A percentile compares a stretch with the other conserved stretches of the same genome.
phyloP scores from a whole-genome alignment of 805 yeast species.

The Hagleromyces aurorensis region DNA sequence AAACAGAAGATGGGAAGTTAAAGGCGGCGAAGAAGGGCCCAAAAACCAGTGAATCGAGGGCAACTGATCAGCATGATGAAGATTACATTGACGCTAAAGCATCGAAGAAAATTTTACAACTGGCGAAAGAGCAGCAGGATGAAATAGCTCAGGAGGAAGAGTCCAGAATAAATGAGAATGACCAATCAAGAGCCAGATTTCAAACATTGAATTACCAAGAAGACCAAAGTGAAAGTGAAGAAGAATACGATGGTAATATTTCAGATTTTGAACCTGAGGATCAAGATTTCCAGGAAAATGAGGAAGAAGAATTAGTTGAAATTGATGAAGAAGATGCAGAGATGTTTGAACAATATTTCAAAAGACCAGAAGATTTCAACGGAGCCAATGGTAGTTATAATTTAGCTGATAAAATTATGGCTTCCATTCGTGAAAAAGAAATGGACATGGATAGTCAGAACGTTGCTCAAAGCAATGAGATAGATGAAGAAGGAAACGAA shows the following conservation, averaged over 20 bases:
- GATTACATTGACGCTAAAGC: slow-evolving; percentile 70
- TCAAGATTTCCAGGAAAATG: slow-evolving; percentile 39
- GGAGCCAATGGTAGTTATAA: slow-evolving; percentile 44
- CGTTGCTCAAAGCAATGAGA: slow-evolving; percentile 9
- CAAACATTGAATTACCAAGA: slow-evolving; percentile 36
- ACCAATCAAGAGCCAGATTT: slow-evolving; percentile 29
- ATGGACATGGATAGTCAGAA: slow-evolving; percentile 22
- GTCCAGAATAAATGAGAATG: slow-evolving; percentile 21
- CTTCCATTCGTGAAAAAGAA: slow-evolving; percentile 74
- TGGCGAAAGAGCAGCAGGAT: slow-evolving; percentile 90
- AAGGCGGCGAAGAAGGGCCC: slow-evolving; percentile 36
- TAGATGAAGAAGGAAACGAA: slow-evolving; percentile 24
- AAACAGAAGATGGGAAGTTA: slow-evolving; percentile 66
- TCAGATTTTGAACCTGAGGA: slow-evolving; percentile 48
- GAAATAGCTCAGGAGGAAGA: slow-evolving; percentile 71
- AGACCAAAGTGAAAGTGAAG: slow-evolving; percentile 44
- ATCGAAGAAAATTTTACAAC: slow-evolving; percentile 76
- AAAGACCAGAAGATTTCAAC: slow-evolving; percentile 33
- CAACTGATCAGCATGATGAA: slow-evolving; percentile 44
- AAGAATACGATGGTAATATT: slow-evolving; percentile 34
- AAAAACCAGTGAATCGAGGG: slow-evolving; percentile 33
- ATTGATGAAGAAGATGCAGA: slow-evolving; percentile 78
- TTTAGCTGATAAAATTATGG: slow-evolving; percentile 91
- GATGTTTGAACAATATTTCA: slow-evolving; percentile 70
- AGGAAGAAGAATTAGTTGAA: slow-evolving; percentile 53